Evolutionary conservation across 2,329 filamentous ascomycete species (phyloP).

Genomic region (Xylaria sp.): DNA sequence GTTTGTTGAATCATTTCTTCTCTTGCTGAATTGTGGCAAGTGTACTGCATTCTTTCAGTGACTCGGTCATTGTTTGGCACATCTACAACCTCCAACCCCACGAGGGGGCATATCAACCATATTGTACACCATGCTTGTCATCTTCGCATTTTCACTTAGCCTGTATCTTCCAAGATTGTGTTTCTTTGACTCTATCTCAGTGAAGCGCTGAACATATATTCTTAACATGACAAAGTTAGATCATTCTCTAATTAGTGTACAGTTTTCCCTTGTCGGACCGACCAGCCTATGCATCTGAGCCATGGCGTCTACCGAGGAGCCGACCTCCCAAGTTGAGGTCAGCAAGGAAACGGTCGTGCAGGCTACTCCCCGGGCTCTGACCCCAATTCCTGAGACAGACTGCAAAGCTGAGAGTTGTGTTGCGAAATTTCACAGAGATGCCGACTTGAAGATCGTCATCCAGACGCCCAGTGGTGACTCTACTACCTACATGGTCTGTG

Average conservation of each 20-base stretch:
- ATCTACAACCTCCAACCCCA: background rate
- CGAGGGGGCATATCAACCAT: background rate
- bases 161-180: background rate
- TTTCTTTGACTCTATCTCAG: background rate
- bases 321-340: background rate
- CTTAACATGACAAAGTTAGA: background rate
- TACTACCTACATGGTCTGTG: conserved; percentile 37
- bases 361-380: conserved; percentile 2
- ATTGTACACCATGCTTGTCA: background rate
- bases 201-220: too few species aligned
- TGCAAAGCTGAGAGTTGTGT: background rate
- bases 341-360: background rate
- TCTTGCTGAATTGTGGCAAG: background rate
- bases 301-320: conserved; percentile 12
- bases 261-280: conserved; percentile 3
- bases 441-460: conserved; percentile 29
- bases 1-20: too few species aligned
- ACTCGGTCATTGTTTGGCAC: background rate
- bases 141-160: background rate
- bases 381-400: conserved; percentile 22
- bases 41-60: background rate
- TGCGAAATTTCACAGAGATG: conserved; percentile 21
- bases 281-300: background rate
- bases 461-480: background rate
- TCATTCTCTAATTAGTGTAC: conserved; percentile 2